Evolutionary conservation across 306 rosid genomes (phyloP).

Genomic region (Trifolium pratense): DNA sequence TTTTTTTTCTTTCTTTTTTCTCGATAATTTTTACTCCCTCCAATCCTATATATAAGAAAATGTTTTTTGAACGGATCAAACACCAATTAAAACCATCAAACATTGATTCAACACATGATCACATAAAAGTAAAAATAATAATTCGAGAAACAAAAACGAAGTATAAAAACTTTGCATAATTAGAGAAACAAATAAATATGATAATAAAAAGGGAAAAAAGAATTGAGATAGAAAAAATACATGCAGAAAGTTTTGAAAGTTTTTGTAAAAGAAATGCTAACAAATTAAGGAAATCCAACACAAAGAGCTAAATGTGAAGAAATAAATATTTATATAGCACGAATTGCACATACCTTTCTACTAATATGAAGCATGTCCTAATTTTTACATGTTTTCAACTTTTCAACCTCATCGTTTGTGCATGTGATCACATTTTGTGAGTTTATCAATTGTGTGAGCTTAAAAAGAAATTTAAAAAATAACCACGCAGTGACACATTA

Average conservation of each 20-base stretch:
- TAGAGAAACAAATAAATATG: background rate
- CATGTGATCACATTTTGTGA: background rate
- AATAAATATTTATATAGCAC: no score
- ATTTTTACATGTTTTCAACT: background rate
- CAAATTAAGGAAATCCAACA: background rate
- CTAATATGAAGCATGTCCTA: background rate
- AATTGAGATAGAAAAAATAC: slow-evolving; percentile 29
- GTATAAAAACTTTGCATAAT: background rate
- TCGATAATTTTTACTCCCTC: no score
- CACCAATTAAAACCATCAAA: background rate
- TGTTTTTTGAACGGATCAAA: background rate
- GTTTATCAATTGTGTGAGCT: background rate
- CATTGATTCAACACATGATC: background rate
- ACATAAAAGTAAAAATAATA: background rate
- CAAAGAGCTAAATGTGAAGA: slow-evolving; percentile 31
- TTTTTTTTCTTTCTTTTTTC: no score
- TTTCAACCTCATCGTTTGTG: background rate
- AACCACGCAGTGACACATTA: no score
- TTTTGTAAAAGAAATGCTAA: background rate
- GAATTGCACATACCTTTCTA: background rate
- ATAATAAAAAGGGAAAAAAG: background rate
- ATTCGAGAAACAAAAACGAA: background rate
- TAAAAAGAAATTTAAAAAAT: no score
- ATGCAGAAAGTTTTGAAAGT: slow-evolving; percentile 17
- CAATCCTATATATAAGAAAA: no score